Base-by-base conservation (phyloP, 768 basidiomycete genomes). In the Ramaria rubella region DNA sequence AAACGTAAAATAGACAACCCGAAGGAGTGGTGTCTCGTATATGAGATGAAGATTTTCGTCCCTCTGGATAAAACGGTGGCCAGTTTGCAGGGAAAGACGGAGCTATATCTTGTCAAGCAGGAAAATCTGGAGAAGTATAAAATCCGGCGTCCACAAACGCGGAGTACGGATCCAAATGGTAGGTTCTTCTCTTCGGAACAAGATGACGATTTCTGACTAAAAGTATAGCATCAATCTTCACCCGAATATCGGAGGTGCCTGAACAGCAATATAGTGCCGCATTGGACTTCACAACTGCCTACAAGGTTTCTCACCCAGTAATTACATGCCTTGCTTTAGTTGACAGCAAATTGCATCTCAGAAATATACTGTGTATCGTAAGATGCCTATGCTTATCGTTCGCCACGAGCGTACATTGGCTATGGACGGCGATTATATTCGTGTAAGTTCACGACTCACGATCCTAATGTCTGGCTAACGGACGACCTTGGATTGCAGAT, bases 11-110 rank as follows among this genome's bases (percentile, higher is more conserved):
- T 90, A 27, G 70, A 73, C 24, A 79, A 86, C 63, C 79, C 87
- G 29, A 82, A 86, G 57, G 86, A 92, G 57, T 97, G 93, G 72
- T 90, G 90, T 1, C 78, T 98, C 21, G 73, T 94, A 38, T 71
- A 88, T 45, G 69, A 69, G 12, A 77, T 75, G 70, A 85, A 83
- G 57, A 85, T 95, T 38, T 71, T 92, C 54, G 85, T 93, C 30
- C 94, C 94, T 26, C 79, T 97, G 27, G 96, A 98, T 68, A 80
- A 94, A 19, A 98, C 96, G 0, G 95, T 98, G n/a, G 92, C 91
- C 33, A 93, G 90, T 72, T 72, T 98, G 64, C 87, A 91, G 67
- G 94, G 92, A 5, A 89, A 87, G 64, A 78, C 82, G 12, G 89
- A 94, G 62, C 75, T 98, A 17, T 78, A 86, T 11, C 76, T 98